These are phyloP conservation scores for Xylaria sp. DNA, from an alignment of 2,329 filamentous ascomycete genomes.

Conservation along the genomic window DNA sequence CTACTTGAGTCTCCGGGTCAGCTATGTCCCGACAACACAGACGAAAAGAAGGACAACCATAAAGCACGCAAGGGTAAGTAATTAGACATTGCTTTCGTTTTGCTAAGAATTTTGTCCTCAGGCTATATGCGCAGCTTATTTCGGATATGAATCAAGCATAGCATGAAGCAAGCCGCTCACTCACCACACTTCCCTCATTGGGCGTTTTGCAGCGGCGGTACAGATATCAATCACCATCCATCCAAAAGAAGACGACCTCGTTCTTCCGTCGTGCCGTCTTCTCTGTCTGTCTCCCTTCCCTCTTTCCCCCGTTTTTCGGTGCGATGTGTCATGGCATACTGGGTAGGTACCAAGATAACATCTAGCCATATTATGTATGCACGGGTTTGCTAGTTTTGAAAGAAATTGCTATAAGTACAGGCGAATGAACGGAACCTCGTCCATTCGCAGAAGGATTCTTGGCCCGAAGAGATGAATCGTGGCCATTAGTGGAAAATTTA, in stretches of 20 bases:
- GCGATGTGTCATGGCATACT: slow-evolving; percentile 11
- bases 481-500: slow-evolving; percentile 9
- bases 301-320: neutral
- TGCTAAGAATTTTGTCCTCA: slow-evolving; percentile 8
- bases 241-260: neutral
- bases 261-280: neutral
- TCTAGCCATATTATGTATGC: slow-evolving; percentile 32
- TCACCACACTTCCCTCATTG: neutral
- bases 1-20: neutral
- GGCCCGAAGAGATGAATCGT: neutral
- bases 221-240: neutral
- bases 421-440: slow-evolving; percentile 19
- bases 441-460: slow-evolving; percentile 10
- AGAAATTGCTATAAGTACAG: slow-evolving; percentile 31
- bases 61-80: slow-evolving; percentile 3
- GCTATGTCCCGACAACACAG: neutral
- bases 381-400: slow-evolving; percentile 11
- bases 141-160: neutral
- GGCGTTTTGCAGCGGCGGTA: neutral
- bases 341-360: slow-evolving; percentile 17
- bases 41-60: neutral
- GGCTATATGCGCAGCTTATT: slow-evolving; percentile 10
- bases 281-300: neutral
- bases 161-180: slow-evolving; percentile 2
- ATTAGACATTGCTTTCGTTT: slow-evolving; percentile 26